Evolutionary conservation across 2,329 filamentous ascomycete genomes (phyloP).

Genomic region (Alternaria incomplexa): DNA sequence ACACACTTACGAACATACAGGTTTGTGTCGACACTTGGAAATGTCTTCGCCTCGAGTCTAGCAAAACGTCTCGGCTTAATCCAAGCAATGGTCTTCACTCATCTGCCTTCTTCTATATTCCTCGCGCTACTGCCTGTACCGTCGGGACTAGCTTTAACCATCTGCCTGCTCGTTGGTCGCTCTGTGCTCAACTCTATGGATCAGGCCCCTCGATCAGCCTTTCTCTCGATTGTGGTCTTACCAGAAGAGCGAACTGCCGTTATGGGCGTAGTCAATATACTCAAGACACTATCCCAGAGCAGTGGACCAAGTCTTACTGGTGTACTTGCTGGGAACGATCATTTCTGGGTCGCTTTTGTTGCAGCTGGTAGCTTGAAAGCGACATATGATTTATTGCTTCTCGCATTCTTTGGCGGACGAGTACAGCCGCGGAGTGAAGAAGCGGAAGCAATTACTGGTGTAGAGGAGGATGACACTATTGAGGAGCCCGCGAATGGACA

Average conservation of each 20-base stretch:
- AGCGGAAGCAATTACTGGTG: background rate
- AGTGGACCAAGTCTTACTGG: constrained; percentile 45
- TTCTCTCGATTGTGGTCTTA: constrained; percentile 41
- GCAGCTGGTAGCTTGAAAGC: constrained; percentile 46
- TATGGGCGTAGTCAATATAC: constrained; percentile 49
- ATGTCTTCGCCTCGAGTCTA: constrained; percentile 52
- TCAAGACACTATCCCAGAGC: constrained; percentile 46
- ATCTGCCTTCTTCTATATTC: constrained; percentile 46
- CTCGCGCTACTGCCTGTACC: constrained; percentile 41
- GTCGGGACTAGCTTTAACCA: constrained; percentile 29
- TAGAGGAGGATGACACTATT: background rate
- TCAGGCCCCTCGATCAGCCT: constrained; percentile 46
- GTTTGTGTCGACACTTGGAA: constrained; percentile 41
- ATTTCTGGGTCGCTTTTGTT: constrained; percentile 50
- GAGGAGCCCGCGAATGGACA: background rate
- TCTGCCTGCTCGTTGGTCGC: constrained; percentile 40
- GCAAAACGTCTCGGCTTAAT: constrained; percentile 67
- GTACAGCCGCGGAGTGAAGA: constrained; percentile 21
- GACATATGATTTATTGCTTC: constrained; percentile 44
- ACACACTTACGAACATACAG: constrained; percentile 12
- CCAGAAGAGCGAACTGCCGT: constrained; percentile 47
- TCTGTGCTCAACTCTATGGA: constrained; percentile 47
- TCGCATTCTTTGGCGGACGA: constrained; percentile 43
- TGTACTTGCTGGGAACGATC: constrained; percentile 36
- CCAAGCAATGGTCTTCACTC: constrained; percentile 50